These are phyloP conservation scores for Xylaria digitata DNA, from an alignment of 2,329 filamentous ascomycete genomes.

Conservation along the genomic window DNA sequence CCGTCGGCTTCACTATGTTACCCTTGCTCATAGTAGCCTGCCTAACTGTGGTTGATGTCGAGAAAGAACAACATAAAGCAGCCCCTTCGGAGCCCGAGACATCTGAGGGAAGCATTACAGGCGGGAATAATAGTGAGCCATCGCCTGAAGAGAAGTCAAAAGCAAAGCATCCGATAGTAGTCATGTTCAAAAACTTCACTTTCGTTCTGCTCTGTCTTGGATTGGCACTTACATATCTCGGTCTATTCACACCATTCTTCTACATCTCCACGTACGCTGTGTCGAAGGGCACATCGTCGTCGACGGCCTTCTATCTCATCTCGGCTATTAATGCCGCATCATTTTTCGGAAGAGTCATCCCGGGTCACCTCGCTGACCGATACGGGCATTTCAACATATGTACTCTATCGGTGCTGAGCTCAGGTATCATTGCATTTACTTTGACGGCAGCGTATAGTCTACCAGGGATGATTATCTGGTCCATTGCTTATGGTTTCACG, in stretches of 20 bases:
- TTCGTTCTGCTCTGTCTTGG: slow-evolving; percentile 48
- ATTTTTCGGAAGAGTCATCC: slow-evolving; percentile 52
- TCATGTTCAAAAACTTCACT: slow-evolving; percentile 39
- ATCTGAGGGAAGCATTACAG: slow-evolving; percentile 18
- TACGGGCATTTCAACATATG: slow-evolving; percentile 44
- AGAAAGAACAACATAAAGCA: slow-evolving; percentile 1
- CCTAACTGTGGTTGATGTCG: slow-evolving; percentile 39
- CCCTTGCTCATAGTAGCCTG: slow-evolving; percentile 51
- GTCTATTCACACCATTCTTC: slow-evolving; percentile 55
- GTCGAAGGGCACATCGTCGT: slow-evolving; percentile 45
- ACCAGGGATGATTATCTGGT: slow-evolving; percentile 58
- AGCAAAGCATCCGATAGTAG: slow-evolving; percentile 19
- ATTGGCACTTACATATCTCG: slow-evolving; percentile 53
- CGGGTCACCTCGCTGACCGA: slow-evolving; percentile 52
- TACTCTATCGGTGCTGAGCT: slow-evolving; percentile 46
- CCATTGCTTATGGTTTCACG: slow-evolving; percentile 58
- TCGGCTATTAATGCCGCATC: slow-evolving; percentile 54
- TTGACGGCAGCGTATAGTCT: slow-evolving; percentile 57
- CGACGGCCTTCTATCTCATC: slow-evolving; percentile 53
- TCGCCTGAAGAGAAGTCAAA: slow-evolving; percentile 16
- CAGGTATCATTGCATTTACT: slow-evolving; percentile 56
- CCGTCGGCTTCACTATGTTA: slow-evolving; percentile 55
- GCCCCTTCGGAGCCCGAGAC: background rate
- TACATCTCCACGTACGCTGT: slow-evolving; percentile 48
- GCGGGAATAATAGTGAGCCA: background rate